Evolutionary conservation across 495 filamentous ascomycete species (phyloP), one percentile per base, ranked within the genome.

Genomic region (Chlorociboria aeruginascens): DNA sequence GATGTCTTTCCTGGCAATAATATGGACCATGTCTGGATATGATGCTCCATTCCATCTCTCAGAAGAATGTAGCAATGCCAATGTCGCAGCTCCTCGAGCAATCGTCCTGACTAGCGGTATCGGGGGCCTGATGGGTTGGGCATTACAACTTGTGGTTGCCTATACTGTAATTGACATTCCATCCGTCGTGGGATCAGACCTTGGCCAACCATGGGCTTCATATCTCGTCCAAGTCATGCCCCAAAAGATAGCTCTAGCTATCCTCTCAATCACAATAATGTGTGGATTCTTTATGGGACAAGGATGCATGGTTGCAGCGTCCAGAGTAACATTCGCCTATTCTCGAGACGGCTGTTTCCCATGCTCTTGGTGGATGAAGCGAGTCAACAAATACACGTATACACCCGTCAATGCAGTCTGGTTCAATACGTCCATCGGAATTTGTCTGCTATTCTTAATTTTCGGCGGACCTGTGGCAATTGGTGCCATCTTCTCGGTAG

Each of bases 241-340:
- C 0, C 70, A 77, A 53, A 78, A 78, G 17, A 74, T 69, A 1
- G 78, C 78, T n/a, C 67, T 86, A 8, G 78, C 74, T 4, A 76
- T 86, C 50, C 72, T 87, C 7, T 65, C 71, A 3, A 62, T 89
- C 31, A 89, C 83, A 4, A 85, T 89, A 56, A 66, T 86, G 41
- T 85, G 82, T 56, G 82, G 78, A 3, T 89, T 85, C 62, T 82
- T 74, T 13, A 88, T 88, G 84, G 84, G 84, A 14, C 84, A 89
- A 65, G 84, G 81, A 1, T 86, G 82, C 62, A 86, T 86, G 84
- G 81, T 89, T 29, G 82, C 84, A 11, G 84, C 84, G 3, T 84
- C 79, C 6, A 70, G 84, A 43, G 84, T 89, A 25, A 85, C 83
- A 13, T 89, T 85, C 55, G 84, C 84, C 13, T 88, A 88, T 61